phyloP scores from a whole-genome alignment of 345 rosid species.

The Pugionium dolabratum region DNA sequence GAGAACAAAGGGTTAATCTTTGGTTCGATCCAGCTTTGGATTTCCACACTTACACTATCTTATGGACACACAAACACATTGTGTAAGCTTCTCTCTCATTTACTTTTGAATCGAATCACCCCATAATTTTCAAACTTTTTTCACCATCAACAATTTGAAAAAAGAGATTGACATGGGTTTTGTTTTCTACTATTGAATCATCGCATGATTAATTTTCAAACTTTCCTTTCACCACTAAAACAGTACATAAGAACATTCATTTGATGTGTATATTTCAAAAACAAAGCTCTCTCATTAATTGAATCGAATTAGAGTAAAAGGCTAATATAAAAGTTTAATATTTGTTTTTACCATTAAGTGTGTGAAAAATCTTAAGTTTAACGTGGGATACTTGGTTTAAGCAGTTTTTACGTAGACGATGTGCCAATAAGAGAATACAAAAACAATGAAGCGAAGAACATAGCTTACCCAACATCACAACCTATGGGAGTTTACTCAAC shows the following conservation, averaged over 20 bases:
- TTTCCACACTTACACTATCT: constrained; percentile 66
- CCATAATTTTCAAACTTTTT: background rate
- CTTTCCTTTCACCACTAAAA: too few relatives aligned
- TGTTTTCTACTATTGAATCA: too few relatives aligned
- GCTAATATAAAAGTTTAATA: too few relatives aligned
- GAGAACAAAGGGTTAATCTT: constrained; percentile 85
- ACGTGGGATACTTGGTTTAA: background rate
- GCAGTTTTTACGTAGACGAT: constrained; percentile 75
- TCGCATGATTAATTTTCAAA: too few relatives aligned
- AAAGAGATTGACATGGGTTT: too few relatives aligned
- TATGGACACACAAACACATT: constrained; percentile 75
- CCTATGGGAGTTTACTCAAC: constrained; percentile 92
- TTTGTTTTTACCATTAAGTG: background rate
- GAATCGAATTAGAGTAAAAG: too few relatives aligned
- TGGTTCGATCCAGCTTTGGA: constrained; percentile 91
- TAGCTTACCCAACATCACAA: constrained; percentile 69
- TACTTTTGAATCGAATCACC: background rate
- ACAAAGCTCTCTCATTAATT: too few relatives aligned
- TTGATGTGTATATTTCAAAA: too few relatives aligned
- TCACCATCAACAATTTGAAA: background rate
- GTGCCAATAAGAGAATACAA: constrained; percentile 88
- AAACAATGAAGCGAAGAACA: constrained; percentile 68
- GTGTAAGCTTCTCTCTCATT: constrained; percentile 53
- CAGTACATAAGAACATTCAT: too few relatives aligned
- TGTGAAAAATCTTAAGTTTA: background rate